These are phyloP conservation scores for Suhomyces kunorum DNA, from an alignment of 1,139 yeast genomes.

Conservation along the genomic window DNA sequence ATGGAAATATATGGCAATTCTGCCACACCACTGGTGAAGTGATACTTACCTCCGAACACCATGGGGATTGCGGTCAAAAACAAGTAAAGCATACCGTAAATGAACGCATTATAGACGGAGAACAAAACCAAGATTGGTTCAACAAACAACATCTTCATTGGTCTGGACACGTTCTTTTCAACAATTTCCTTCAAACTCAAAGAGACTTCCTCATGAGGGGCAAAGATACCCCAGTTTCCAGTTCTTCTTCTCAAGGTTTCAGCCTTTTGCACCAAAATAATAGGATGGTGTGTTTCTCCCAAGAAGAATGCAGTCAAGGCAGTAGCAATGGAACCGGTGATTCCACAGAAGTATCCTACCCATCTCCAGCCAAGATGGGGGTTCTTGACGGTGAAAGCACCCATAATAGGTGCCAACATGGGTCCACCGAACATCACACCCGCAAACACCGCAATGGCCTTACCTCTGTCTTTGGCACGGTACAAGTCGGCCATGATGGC, in stretches of 20 bases:
- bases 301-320: constrained; percentile 32
- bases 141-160: constrained; percentile 61
- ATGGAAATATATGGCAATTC: constrained; percentile 65
- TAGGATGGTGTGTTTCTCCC: constrained; percentile 54
- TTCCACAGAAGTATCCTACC: constrained; percentile 56
- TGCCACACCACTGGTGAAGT: constrained; percentile 53
- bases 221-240: constrained; percentile 77
- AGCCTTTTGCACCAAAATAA: constrained; percentile 62
- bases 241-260: constrained; percentile 56
- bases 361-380: constrained; percentile 55
- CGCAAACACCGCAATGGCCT: constrained; percentile 64
- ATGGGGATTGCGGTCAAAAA: constrained; percentile 79
- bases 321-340: constrained; percentile 42
- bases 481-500: constrained; percentile 81
- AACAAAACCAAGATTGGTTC: constrained; percentile 75
- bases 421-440: constrained; percentile 76
- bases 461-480: constrained; percentile 63
- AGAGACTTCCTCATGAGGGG: constrained; percentile 75
- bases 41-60: constrained; percentile 64
- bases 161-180: constrained; percentile 70
- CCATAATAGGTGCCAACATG: constrained; percentile 66
- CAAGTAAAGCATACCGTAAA: constrained; percentile 79
- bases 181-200: constrained; percentile 63
- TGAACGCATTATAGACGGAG: constrained; percentile 76
- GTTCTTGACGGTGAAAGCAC: constrained; percentile 23